phyloP scores from a whole-genome alignment of 169 alveolate genomes.

The Plasmodium knowlesi region DNA sequence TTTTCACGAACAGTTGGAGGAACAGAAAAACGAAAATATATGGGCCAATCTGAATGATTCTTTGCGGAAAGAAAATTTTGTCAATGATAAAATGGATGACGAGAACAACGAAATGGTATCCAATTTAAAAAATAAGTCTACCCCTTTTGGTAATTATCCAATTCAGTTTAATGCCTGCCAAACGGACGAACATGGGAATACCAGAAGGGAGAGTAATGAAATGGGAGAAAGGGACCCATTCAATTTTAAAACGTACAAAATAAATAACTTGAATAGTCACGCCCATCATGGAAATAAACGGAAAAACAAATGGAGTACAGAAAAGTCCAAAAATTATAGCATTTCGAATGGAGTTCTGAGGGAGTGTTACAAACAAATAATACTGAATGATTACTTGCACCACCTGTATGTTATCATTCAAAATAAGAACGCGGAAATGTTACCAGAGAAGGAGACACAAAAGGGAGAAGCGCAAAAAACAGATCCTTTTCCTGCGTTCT shows the following conservation, averaged over 20 bases:
- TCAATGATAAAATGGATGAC: background rate
- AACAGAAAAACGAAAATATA: background rate
- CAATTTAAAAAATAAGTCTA: background rate
- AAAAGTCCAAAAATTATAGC: constrained; percentile 39
- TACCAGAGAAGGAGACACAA: background rate
- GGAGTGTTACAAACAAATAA: constrained; percentile 20
- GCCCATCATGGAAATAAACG: background rate
- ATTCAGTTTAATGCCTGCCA: background rate
- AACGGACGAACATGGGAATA: background rate
- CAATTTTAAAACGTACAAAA: background rate
- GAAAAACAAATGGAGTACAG: background rate
- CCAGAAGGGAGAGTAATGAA: background rate
- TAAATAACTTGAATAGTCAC: background rate
- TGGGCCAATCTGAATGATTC: background rate
- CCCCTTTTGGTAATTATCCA: background rate
- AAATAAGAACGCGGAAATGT: constrained; percentile 9
- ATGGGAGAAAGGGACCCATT: background rate
- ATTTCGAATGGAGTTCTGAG: constrained; percentile 39
- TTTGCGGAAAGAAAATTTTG: background rate
- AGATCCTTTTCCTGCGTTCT: background rate
- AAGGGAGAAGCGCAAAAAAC: background rate
- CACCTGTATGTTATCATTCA: constrained; percentile 40
- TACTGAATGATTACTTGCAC: constrained; percentile 46
- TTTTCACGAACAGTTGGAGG: background rate
- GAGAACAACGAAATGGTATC: background rate